Conservation (phyloP, 2,329 filamentous ascomycete species). For the Arthroderma uncinatum region DNA sequence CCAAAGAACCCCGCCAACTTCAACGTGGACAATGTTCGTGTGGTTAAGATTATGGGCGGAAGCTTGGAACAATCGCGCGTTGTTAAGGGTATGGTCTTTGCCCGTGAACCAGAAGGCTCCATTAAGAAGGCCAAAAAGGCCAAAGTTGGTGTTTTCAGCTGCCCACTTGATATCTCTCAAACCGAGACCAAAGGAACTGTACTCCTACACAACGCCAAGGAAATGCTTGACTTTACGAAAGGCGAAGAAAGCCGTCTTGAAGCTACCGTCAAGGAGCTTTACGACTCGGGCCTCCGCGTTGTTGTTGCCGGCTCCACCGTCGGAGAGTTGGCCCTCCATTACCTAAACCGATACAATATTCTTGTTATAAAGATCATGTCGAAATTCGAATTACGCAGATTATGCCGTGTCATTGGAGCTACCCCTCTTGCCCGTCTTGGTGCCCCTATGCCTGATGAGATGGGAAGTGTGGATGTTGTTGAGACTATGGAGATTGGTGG, state of each 20-base stretch:
- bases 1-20: slow-evolving; percentile 94
- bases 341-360: slow-evolving; percentile 94
- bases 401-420: slow-evolving; percentile 92
- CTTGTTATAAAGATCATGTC: slow-evolving; percentile 93
- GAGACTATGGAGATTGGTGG: slow-evolving; percentile 97
- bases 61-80: slow-evolving; percentile 88
- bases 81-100: slow-evolving; percentile 96
- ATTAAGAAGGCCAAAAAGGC: slow-evolving; percentile 86
- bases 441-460: slow-evolving; percentile 99
- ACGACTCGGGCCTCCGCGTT: slow-evolving; percentile 86
- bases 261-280: slow-evolving; percentile 81
- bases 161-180: slow-evolving; percentile 87
- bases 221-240: slow-evolving; percentile 97
- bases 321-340: slow-evolving; percentile 91
- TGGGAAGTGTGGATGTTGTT: slow-evolving; percentile 87
- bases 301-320: slow-evolving; percentile 87
- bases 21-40: slow-evolving; percentile 97
- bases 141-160: slow-evolving; percentile 95
- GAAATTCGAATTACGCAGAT: slow-evolving; percentile 90
- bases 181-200: slow-evolving; percentile 99
- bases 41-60: slow-evolving; percentile 99
- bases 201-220: slow-evolving; percentile 88
- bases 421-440: slow-evolving; percentile 92
- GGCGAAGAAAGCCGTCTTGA: slow-evolving; percentile 92
- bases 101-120: slow-evolving; percentile 81